phyloP scores from a whole-genome alignment of 768 basidiomycete genomes.

The Hysterangium stoloniferum region DNA sequence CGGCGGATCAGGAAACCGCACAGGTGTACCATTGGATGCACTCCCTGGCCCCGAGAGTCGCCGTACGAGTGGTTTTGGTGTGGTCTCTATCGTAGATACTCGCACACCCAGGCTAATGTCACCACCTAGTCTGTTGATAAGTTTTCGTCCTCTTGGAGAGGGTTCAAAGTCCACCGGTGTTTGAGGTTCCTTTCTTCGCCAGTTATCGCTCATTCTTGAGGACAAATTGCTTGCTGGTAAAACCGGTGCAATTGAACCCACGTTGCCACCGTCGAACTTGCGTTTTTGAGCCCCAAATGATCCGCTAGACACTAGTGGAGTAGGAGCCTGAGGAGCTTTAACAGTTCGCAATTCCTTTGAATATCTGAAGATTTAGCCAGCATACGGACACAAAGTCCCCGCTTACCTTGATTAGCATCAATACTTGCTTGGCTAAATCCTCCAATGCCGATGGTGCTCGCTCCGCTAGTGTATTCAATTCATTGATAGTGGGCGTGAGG shows the following conservation, averaged over 20 bases:
- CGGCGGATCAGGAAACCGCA: not conserved
- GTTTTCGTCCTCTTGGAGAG: not conserved
- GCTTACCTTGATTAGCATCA: constrained; percentile 1
- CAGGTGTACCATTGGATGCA: not conserved
- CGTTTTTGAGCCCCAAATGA: constrained; percentile 3
- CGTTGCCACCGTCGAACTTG: not conserved
- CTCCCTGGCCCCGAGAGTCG: not conserved
- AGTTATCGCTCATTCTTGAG: not conserved
- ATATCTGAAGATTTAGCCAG: not conserved
- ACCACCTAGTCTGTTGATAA: constrained; percentile 3
- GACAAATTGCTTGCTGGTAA: not conserved
- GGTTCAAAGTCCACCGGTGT: not conserved
- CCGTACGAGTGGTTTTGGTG: not conserved
- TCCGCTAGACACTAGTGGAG: not conserved
- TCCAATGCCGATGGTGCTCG: not conserved
- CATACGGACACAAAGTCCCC: not conserved
- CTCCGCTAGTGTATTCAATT: constrained; percentile 1
- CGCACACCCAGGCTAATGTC: constrained; percentile 1
- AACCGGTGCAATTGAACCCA: not conserved
- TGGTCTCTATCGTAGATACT: not conserved
- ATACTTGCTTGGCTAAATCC: not conserved
- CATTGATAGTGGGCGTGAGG: constrained; percentile 29
- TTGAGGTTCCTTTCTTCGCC: not conserved
- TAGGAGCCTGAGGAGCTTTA: not conserved
- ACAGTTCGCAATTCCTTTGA: constrained; percentile 5